Evolutionary conservation across 208 protist genomes (phyloP).

Genomic region (Leptomonas seymouri): DNA sequence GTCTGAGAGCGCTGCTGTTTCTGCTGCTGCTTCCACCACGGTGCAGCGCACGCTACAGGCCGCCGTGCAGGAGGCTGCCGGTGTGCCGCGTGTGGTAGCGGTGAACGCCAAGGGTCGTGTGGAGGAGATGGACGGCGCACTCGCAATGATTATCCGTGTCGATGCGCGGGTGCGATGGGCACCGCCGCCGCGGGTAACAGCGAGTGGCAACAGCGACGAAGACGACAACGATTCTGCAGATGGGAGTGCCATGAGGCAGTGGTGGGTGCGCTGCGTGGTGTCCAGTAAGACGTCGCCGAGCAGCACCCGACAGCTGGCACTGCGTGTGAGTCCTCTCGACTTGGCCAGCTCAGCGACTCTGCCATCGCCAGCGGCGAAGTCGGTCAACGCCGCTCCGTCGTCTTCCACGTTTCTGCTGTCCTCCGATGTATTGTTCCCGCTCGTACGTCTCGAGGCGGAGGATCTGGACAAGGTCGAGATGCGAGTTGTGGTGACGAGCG

Average conservation of each 20-base stretch:
- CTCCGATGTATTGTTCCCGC: conserved; percentile 31
- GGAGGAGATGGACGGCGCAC: conserved; percentile 34
- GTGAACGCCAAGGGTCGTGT: conserved; percentile 47
- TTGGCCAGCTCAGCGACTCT: not conserved
- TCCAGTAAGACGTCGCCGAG: conserved; percentile 3
- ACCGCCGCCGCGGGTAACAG: not conserved
- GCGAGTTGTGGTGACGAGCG: conserved; percentile 34
- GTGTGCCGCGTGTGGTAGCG: conserved; percentile 36
- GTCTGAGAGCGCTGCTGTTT: not conserved
- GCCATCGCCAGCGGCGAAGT: not conserved
- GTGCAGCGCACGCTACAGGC: conserved; percentile 12
- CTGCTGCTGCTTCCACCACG: not conserved
- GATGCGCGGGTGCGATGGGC: conserved; percentile 41
- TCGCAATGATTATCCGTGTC: conserved; percentile 53
- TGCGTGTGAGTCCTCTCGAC: conserved; percentile 28
- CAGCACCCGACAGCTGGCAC: conserved; percentile 30
- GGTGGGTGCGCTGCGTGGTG: conserved; percentile 38
- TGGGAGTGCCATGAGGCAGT: not conserved
- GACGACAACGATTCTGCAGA: conserved; percentile 14
- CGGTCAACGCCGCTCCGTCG: not conserved
- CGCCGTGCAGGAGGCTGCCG: conserved; percentile 35
- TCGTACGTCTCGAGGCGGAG: conserved; percentile 32
- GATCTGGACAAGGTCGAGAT: conserved; percentile 48
- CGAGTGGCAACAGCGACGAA: conserved; percentile 3
- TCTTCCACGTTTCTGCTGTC: conserved; percentile 8